Conservation (phyloP, 2,329 filamentous ascomycete genomes). For the Colletotrichum endophyticum region DNA sequence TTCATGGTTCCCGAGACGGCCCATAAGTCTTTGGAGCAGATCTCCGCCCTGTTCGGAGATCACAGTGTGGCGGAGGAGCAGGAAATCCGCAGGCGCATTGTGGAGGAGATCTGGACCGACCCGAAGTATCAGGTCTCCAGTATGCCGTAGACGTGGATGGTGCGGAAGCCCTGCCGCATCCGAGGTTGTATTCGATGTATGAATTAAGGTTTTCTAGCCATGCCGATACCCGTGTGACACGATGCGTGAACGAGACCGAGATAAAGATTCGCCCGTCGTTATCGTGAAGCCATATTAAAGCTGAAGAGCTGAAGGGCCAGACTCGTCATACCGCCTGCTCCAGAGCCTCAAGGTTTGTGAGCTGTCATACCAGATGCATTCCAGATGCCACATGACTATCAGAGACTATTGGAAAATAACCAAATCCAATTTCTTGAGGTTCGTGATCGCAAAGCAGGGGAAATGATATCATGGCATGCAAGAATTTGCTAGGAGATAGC, state of each 20-base stretch:
- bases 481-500: neutral
- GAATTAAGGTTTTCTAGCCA: neutral
- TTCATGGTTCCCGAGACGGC: constrained; percentile 56
- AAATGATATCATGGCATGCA: neutral
- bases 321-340: neutral
- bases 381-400: neutral
- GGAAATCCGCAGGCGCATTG: neutral
- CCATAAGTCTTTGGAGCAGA: constrained; percentile 49
- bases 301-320: neutral
- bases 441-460: neutral
- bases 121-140: neutral
- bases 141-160: neutral
- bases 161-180: neutral
- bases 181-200: neutral
- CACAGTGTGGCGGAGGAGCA: neutral
- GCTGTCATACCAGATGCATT: neutral
- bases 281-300: neutral
- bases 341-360: neutral
- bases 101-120: neutral
- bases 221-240: neutral
- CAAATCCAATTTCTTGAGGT: neutral
- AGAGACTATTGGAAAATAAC: neutral
- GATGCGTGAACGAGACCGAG: neutral
- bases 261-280: neutral
- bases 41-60: constrained; percentile 41